These are phyloP conservation scores for Penicillium steckii DNA, from an alignment of 495 filamentous ascomycete genomes.

Conservation along the genomic window DNA sequence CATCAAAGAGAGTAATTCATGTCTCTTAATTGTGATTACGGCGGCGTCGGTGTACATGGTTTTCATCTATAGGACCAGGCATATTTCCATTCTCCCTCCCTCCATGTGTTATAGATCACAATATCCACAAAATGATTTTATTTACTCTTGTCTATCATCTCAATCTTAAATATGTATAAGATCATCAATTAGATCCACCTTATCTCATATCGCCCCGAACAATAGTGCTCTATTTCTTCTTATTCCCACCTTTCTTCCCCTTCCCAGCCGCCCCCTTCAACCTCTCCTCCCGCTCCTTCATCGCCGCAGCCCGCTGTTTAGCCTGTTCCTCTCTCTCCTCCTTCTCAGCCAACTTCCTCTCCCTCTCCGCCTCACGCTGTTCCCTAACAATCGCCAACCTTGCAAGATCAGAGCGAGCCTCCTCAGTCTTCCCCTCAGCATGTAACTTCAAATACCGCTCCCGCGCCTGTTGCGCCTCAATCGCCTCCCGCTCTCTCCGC, in stretches of 20 bases:
- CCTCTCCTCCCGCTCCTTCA: slow-evolving; percentile 36
- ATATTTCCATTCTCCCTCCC: neutral
- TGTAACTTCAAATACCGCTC: slow-evolving; percentile 93
- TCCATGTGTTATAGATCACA: slow-evolving; percentile 14
- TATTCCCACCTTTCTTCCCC: slow-evolving; percentile 34
- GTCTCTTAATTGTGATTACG: slow-evolving; percentile 7
- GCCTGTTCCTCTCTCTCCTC: slow-evolving; percentile 67
- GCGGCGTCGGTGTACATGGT: slow-evolving; percentile 23
- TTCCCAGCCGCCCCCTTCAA: slow-evolving; percentile 33
- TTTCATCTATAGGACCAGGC: slow-evolving; percentile 9
- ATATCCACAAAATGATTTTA: slow-evolving; percentile 11
- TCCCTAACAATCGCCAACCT: slow-evolving; percentile 76
- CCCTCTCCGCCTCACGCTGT: slow-evolving; percentile 82
- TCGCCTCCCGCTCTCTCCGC: slow-evolving; percentile 82
- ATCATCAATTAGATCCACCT: neutral
- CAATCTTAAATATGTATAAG: neutral
- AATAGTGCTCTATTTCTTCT: slow-evolving; percentile 33
- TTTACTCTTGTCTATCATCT: slow-evolving; percentile 31
- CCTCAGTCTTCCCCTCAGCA: slow-evolving; percentile 93
- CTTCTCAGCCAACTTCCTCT: slow-evolving; percentile 76
- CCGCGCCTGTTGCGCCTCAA: slow-evolving; percentile 83
- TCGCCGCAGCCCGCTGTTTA: slow-evolving; percentile 38
- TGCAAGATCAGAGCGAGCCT: slow-evolving; percentile 90
- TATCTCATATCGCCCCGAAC: neutral
- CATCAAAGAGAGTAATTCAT: slow-evolving; percentile 17